phyloP scores from a whole-genome alignment of 352 stramenopile species.

The Halophytophthora batemanensis region DNA sequence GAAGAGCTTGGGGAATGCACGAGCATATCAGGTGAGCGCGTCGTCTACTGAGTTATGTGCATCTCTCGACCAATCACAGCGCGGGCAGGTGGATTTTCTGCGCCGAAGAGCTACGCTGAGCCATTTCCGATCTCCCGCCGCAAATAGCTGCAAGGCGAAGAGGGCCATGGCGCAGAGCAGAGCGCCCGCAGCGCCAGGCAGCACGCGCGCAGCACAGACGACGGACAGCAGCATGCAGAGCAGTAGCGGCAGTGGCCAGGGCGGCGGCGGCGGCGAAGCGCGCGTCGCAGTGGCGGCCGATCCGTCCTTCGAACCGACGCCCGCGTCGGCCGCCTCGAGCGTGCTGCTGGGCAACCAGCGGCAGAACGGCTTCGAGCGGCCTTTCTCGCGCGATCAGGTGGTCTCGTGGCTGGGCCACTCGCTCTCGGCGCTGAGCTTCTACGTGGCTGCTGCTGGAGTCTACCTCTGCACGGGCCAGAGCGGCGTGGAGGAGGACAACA shows the following conservation, averaged over 20 bases:
- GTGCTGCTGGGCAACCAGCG: conserved; percentile 40
- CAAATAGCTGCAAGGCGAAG: too few relatives aligned
- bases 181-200: neutral
- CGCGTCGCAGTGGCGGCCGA: conserved; percentile 3
- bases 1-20: too few relatives aligned
- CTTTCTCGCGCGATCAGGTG: conserved; percentile 77
- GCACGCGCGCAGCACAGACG: neutral
- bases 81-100: too few relatives aligned
- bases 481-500: conserved; percentile 18
- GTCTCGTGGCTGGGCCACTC: conserved; percentile 70
- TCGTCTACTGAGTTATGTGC: too few relatives aligned
- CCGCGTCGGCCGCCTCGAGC: conserved; percentile 5
- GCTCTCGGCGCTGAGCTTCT: conserved; percentile 63
- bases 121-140: too few relatives aligned
- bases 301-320: too few relatives aligned
- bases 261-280: conserved; percentile 7
- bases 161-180: neutral
- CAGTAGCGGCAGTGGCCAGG: conserved; percentile 6
- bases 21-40: too few relatives aligned
- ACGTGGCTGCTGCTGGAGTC: conserved; percentile 34
- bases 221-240: too few relatives aligned
- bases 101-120: too few relatives aligned
- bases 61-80: too few relatives aligned
- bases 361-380: conserved; percentile 63
- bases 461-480: conserved; percentile 16